Conservation (phyloP, 2,329 filamentous ascomycete species). For the Aspergillus carbonarius region DNA sequence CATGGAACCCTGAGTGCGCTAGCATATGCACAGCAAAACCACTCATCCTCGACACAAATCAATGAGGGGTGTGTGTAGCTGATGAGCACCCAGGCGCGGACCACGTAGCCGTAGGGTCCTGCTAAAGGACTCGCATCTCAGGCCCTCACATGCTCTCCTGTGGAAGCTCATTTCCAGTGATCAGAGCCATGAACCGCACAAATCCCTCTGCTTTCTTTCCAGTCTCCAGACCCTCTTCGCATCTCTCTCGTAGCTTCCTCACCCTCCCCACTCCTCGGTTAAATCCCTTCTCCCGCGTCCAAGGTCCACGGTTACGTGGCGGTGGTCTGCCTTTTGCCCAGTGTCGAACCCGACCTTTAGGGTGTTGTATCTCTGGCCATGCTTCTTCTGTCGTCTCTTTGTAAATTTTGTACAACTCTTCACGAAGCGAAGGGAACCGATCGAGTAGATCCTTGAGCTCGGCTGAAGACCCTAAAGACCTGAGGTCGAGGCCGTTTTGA, state of each 20-base stretch:
- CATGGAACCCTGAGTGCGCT: not conserved
- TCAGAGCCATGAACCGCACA: constrained; percentile 37
- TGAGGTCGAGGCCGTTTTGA: constrained; percentile 8
- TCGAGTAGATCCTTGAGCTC: constrained; percentile 41
- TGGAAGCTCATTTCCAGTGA: constrained; percentile 22
- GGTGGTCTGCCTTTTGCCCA: constrained; percentile 29
- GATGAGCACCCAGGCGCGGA: not conserved
- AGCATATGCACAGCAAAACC: not conserved
- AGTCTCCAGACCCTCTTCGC: constrained; percentile 35
- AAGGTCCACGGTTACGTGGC: constrained; percentile 34
- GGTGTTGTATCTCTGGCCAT: constrained; percentile 37
- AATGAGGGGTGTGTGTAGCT: not conserved
- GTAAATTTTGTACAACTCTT: constrained; percentile 45
- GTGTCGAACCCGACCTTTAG: constrained; percentile 23
- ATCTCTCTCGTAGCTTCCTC: constrained; percentile 37
- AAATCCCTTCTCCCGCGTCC: constrained; percentile 46
- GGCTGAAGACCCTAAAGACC: constrained; percentile 27
- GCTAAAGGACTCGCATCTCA: not conserved
- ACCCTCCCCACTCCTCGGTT: constrained; percentile 43
- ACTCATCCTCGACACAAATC: not conserved
- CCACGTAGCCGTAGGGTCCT: not conserved
- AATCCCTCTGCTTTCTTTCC: constrained; percentile 37
- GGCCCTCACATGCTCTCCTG: constrained; percentile 8
- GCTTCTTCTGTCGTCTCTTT: constrained; percentile 40
- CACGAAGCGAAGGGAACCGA: constrained; percentile 40